Percentiles rank a stretch among this genome's conserved stretches.
These are phyloP conservation scores for Davidsoniella eucalypti DNA, from an alignment of 2,329 filamentous ascomycete species.

Conservation along the genomic window DNA sequence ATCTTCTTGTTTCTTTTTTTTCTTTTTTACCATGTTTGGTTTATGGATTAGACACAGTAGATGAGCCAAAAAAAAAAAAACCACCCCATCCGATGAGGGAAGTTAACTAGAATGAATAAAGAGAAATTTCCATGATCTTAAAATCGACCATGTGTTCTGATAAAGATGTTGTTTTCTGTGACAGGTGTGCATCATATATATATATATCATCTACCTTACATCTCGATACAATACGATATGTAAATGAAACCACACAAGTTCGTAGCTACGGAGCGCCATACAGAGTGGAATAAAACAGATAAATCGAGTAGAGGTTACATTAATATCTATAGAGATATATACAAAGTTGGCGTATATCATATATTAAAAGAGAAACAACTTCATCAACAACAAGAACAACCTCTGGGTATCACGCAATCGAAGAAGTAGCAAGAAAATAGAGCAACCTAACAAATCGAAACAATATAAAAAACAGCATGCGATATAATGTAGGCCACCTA, in stretches of 20 bases:
- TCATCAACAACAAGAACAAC: background rate
- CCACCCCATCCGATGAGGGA: no score
- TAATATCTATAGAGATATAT: background rate
- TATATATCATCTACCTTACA: no score
- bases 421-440: slow-evolving; percentile 3
- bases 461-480: background rate
- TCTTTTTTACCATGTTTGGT: background rate
- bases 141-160: no score
- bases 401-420: slow-evolving; percentile 8
- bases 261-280: no score
- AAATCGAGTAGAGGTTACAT: background rate
- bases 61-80: no score
- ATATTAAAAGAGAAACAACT: background rate
- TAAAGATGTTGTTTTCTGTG: no score
- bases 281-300: no score
- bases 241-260: no score
- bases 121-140: background rate
- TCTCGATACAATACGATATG: no score
- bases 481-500: background rate
- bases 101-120: background rate
- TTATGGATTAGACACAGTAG: background rate
- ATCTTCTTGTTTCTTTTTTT: no score
- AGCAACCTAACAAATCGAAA: background rate
- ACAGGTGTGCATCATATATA: background rate
- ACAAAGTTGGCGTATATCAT: background rate